phyloP scores from a whole-genome alignment of 2,329 filamentous ascomycete species.

The Alternaria sp. region DNA sequence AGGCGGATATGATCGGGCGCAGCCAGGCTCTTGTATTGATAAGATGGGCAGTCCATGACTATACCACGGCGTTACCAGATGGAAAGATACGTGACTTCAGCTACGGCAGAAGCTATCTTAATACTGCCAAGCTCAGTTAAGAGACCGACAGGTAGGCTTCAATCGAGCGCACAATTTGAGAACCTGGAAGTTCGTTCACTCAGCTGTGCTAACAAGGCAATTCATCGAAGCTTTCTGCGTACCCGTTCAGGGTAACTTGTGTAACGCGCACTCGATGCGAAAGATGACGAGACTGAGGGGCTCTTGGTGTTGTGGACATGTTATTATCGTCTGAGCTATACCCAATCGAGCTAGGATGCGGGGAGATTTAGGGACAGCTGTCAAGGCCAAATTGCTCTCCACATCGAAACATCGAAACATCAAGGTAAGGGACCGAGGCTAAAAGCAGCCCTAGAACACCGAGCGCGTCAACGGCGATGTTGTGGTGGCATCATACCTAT shows the following conservation, averaged over 20 bases:
- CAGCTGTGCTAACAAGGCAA: background rate
- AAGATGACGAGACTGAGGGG: background rate
- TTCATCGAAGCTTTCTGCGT: background rate
- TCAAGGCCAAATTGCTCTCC: constrained; percentile 3
- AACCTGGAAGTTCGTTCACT: background rate
- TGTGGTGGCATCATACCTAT: background rate
- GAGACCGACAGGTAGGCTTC: background rate
- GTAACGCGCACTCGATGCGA: background rate
- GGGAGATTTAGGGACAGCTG: background rate
- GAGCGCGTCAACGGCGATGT: background rate
- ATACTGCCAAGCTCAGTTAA: background rate
- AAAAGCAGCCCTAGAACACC: background rate
- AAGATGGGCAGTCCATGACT: background rate
- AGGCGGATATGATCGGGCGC: background rate
- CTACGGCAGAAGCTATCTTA: background rate
- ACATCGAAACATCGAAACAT: constrained; percentile 5
- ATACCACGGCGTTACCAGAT: background rate
- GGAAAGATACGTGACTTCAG: accelerated
- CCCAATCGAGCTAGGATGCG: background rate
- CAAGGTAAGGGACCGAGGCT: constrained; percentile 1
- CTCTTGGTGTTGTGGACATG: background rate
- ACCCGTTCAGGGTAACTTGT: background rate
- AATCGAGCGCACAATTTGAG: background rate
- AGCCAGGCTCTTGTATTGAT: background rate
- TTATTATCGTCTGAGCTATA: background rate